Evolutionary conservation across 202 grass and related monocot species (phyloP).

Genomic region (Bolboschoenoplectus hybrid): DNA sequence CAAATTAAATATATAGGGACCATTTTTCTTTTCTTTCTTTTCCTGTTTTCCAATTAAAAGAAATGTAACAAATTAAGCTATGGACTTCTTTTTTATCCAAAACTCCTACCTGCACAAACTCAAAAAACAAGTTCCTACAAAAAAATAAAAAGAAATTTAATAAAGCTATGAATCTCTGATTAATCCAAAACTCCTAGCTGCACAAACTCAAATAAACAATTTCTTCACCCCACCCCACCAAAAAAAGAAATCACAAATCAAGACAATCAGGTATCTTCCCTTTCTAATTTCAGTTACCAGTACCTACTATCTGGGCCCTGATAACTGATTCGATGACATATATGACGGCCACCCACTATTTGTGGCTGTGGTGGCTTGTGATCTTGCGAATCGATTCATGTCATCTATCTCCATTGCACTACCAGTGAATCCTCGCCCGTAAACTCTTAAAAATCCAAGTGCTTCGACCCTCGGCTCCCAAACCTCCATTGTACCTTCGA

Average conservation of each 20-base stretch:
- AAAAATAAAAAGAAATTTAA: slow-evolving; percentile 6
- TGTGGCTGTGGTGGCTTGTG: slow-evolving; percentile 40
- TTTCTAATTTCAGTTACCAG: slow-evolving; percentile 12
- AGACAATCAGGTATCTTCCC: neutral
- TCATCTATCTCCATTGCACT: slow-evolving; percentile 14
- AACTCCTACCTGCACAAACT: slow-evolving; percentile 26
- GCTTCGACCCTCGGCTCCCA: slow-evolving; percentile 51
- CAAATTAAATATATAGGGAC: neutral
- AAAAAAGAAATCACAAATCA: slow-evolving; percentile 7
- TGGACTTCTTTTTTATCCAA: neutral
- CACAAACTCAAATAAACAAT: slow-evolving; percentile 27
- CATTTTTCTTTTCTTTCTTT: slow-evolving; percentile 10
- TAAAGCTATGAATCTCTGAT: slow-evolving; percentile 26
- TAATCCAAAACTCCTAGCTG: slow-evolving; percentile 26
- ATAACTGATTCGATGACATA: slow-evolving; percentile 70
- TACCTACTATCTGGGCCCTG: slow-evolving; percentile 61
- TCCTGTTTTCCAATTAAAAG: slow-evolving; percentile 4
- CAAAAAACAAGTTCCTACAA: neutral
- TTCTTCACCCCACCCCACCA: neutral
- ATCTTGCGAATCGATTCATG: slow-evolving; percentile 22
- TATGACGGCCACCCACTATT: slow-evolving; percentile 59
- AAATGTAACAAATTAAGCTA: slow-evolving; percentile 1
- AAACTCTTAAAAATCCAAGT: slow-evolving; percentile 64
- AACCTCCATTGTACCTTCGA: slow-evolving; percentile 70
- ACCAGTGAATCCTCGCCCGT: slow-evolving; percentile 56